Evolutionary conservation across 2,329 filamentous ascomycete genomes (phyloP).

Genomic region (Chaetomium strumarium): DNA sequence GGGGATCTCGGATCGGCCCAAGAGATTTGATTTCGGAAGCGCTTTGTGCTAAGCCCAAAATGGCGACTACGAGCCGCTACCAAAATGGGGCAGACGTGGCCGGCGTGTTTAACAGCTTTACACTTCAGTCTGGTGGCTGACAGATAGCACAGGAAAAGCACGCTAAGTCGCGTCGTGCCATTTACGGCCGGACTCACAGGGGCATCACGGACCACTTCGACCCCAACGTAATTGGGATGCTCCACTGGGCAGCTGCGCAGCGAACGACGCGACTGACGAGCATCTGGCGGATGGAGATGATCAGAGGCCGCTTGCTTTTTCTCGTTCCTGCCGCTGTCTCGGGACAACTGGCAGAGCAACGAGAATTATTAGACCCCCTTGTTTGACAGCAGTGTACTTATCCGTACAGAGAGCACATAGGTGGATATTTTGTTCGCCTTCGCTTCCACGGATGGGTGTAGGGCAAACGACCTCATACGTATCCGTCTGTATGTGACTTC

Average conservation of each 20-base stretch:
- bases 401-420: too few species aligned
- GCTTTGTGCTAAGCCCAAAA: slow-evolving; percentile 9
- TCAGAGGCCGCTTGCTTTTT: slow-evolving; percentile 2
- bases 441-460: too few species aligned
- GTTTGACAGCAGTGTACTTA: too few species aligned
- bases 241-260: slow-evolving; percentile 3
- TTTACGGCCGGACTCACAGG: neutral
- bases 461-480: too few species aligned
- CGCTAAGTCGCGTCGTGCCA: slow-evolving; percentile 7
- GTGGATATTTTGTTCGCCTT: too few species aligned
- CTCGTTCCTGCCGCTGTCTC: neutral
- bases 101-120: neutral
- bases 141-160: slow-evolving; percentile 1
- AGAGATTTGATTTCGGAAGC: slow-evolving; percentile 21
- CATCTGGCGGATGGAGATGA: neutral
- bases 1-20: slow-evolving; percentile 13
- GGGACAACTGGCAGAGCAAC: neutral
- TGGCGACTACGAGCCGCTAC: slow-evolving; percentile 1
- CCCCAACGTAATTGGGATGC: slow-evolving; percentile 7
- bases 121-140: slow-evolving; percentile 1
- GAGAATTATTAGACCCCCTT: neutral
- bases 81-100: neutral
- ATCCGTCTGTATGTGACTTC: too few species aligned
- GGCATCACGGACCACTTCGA: slow-evolving; percentile 7
- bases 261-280: slow-evolving; percentile 11